These are phyloP conservation scores for Metschnikowia orientalis DNA, from an alignment of 805 yeast species.

Conservation along the genomic window DNA sequence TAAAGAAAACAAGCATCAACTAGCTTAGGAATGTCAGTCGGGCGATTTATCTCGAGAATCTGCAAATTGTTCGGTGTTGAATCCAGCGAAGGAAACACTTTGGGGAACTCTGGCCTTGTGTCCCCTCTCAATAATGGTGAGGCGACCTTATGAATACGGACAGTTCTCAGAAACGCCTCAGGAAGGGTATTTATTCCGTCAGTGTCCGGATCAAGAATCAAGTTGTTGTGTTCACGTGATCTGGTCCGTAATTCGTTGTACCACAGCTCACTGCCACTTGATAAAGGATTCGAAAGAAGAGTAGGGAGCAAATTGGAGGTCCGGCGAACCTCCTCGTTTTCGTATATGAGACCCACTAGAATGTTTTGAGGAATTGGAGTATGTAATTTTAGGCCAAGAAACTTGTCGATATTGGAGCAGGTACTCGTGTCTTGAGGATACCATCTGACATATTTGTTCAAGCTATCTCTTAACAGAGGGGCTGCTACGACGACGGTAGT, in stretches of 20 bases:
- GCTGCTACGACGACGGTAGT: neutral
- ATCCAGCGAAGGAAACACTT: conserved; percentile 8
- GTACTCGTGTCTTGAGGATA: conserved; percentile 23
- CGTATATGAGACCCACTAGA: conserved; percentile 33
- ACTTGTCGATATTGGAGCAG: conserved; percentile 16
- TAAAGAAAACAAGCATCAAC: conserved; percentile 21
- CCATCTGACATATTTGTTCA: conserved; percentile 16
- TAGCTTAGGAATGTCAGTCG: conserved; percentile 11
- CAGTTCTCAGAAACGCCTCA: conserved; percentile 10
- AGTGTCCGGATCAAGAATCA: conserved; percentile 15
- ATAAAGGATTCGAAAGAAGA: conserved; percentile 39
- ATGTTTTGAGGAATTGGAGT: conserved; percentile 15
- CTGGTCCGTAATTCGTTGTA: conserved; percentile 24
- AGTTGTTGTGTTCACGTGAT: conserved; percentile 17
- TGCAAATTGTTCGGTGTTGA: conserved; percentile 16
- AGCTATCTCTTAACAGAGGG: conserved; percentile 11
- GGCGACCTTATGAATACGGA: conserved; percentile 16
- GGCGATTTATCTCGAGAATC: conserved; percentile 22
- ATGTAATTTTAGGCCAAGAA: conserved; percentile 9
- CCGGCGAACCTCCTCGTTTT: conserved; percentile 17
- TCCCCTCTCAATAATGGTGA: conserved; percentile 30
- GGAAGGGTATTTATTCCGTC: conserved; percentile 4
- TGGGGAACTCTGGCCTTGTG: conserved; percentile 22
- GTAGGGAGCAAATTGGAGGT: conserved; percentile 32
- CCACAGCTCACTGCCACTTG: conserved; percentile 31